Evolutionary conservation across 202 grass and related monocot species (phyloP).

Genomic region (Schoenoplectus tabernaemontani): DNA sequence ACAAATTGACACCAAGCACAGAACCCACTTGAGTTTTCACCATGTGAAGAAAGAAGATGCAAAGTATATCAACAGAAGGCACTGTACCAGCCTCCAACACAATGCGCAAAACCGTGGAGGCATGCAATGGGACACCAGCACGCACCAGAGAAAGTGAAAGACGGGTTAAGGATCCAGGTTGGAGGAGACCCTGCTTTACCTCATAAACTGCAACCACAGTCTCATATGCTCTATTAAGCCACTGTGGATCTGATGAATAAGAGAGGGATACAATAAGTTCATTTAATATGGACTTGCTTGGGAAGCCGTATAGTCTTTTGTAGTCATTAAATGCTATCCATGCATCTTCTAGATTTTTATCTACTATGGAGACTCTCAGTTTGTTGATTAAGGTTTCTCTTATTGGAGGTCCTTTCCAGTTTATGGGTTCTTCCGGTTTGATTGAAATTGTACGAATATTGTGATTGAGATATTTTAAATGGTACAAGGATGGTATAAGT

Average conservation of each 20-base stretch:
- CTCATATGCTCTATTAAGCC: conserved; percentile 73
- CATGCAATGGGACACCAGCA: conserved; percentile 50
- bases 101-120: conserved; percentile 47
- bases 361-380: conserved; percentile 38
- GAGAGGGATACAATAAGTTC: conserved; percentile 41
- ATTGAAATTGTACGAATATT: conserved; percentile 22
- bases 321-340: conserved; percentile 56
- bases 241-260: conserved; percentile 42
- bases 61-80: conserved; percentile 56
- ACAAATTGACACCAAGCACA: conserved; percentile 49
- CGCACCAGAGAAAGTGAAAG: conserved; percentile 51
- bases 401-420: conserved; percentile 45
- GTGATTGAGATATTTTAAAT: conserved; percentile 21
- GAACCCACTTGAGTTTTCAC: conserved; percentile 64
- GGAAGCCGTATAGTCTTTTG: conserved; percentile 58
- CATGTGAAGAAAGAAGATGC: conserved; percentile 61
- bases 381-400: conserved; percentile 51
- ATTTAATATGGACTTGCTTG: conserved; percentile 40
- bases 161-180: conserved; percentile 36
- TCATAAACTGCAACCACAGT: conserved; percentile 40
- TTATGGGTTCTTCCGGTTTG: conserved; percentile 19
- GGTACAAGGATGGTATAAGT: neutral
- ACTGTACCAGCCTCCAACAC: conserved; percentile 47
- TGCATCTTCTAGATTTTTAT: conserved; percentile 47
- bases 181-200: conserved; percentile 40